Base-by-base conservation (phyloP, 116 monocot species). In the Papilionanthe hybrid region DNA sequence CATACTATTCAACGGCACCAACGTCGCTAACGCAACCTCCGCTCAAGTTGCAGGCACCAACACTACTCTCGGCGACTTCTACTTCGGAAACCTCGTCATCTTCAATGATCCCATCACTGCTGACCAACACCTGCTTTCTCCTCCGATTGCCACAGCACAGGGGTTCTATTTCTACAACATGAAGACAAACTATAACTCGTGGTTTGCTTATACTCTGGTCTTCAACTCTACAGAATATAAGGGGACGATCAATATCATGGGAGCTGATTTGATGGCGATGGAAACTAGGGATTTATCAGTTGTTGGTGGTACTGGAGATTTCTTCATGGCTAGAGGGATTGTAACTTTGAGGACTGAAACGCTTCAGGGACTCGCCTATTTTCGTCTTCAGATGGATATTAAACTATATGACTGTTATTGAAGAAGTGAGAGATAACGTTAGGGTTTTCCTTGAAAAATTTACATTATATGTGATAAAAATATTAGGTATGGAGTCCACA, bases 81-180 rank as follows among this genome's bases (percentile, higher is more conserved):
- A 45, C 5, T 85, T 85, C 47, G 81, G 85, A 22, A 72, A 18
- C 23, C 19, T 75, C 10, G 28, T 72, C 19, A 58, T 78, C 11
- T 81, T 85, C 57, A 55, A 78, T 58, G 73, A 85, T 63, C 60
- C 63, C 9, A 58, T 81, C 72, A 81, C 85, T 0, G 42, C 12
- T 5, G 85, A 78, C 63, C 25, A 28, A 3, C 43, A 50, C 19
- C 47, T 85, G 15, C 30, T 75, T 2, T 81, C 81, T 1, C 55
- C 45, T 27, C 49, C 85, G 5, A 73, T 81, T 47, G 85, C 78
- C 3, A 29, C 78, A 0, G 85, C 81, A 0, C 81, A 85, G 58
- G 85, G 85, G 1, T 78, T 85, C 73, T 85, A 78, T 66, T 75
- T 85, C 32, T 85, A 78, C 43, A 60, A 85, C 81, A 81, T 78